Evolutionary conservation across 2,329 filamentous ascomycete genomes (phyloP), one percentile per base, ranked within the genome.

Genomic region (Corinectria fuckeliana): DNA sequence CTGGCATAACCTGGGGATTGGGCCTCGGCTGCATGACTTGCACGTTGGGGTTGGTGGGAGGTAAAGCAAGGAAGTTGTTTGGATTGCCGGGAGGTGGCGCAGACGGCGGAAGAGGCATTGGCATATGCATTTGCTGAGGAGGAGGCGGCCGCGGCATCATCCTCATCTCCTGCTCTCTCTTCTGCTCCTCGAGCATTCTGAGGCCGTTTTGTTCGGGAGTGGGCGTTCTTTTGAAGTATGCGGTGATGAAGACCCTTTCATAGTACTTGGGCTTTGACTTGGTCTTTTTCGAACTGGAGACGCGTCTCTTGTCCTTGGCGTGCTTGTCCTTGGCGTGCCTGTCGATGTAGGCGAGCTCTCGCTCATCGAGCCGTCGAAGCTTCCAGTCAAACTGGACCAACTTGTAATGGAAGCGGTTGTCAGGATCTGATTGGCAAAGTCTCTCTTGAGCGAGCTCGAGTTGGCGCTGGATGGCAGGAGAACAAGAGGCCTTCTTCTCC

Each of bases 331-430:
- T 68, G 42, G 14, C 21, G 42, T 62, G 54, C 21, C 61, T 70
- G 30, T 34, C 44, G 21, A 62, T 39, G 14, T 63, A 56, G 20
- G 61, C 49, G n/a, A 21, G 39, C 30, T 56, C 23, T 8, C 11
- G 36, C 28, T 69, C 64, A 11, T 64, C 62, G 20, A 76, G 61
- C 34, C 67, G 65, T 51, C 69, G 74, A 4, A 76, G 64, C 54
- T 77, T 72, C 23, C 75, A 75, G 34, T 82, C 77, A 6, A 84
- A 68, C 66, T 84, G 82, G 13, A 71, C 77, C 4, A 85, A 69
- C 14, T 72, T 71, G 59, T 78, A 79, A 23, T 74, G 66, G 56
- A 73, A 84, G 5, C 76, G 74, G 2, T 41, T 53, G 34, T 83
- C 79, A 3, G 38, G 52, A 14, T 83, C 79, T 4, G 36, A 34